These are phyloP conservation scores for Nitzschia inconspicua DNA, from an alignment of 108 stramenopile species.

Conservation along the genomic window DNA sequence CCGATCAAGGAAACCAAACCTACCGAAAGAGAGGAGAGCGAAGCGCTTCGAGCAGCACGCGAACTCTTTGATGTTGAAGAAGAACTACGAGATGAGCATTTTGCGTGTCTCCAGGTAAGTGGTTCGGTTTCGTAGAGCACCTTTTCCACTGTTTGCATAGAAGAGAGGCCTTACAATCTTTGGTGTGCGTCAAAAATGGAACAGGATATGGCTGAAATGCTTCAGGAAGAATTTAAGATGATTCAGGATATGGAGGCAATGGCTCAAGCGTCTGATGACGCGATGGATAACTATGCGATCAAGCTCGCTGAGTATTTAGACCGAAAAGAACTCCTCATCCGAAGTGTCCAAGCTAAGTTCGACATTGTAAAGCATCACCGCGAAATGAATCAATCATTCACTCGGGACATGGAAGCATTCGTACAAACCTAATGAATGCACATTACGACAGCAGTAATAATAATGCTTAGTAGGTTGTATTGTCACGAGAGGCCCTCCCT, in stretches of 20 bases:
- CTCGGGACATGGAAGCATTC: no score
- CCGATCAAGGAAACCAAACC: not conserved
- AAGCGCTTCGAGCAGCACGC: constrained; percentile 82
- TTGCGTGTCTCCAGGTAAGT: constrained; percentile 52
- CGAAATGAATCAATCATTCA: constrained; percentile 19
- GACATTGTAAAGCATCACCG: constrained; percentile 42
- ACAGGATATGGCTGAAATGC: constrained; percentile 91
- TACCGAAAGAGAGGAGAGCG: constrained; percentile 32
- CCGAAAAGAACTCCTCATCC: constrained; percentile 74
- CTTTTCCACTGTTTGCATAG: not conserved
- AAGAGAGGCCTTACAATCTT: not conserved
- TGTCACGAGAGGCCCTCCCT: no score
- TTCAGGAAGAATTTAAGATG: constrained; percentile 90
- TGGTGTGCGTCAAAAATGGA: not conserved
- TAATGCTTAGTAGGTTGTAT: no score
- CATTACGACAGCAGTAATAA: no score
- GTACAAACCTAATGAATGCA: no score
- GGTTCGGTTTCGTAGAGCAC: constrained; percentile 35
- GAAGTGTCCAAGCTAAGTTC: constrained; percentile 56
- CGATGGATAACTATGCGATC: constrained; percentile 86
- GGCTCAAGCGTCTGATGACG: constrained; percentile 10
- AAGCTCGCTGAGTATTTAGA: constrained; percentile 87
- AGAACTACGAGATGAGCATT: constrained; percentile 92
- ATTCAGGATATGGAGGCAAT: constrained; percentile 83
- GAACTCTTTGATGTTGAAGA: constrained; percentile 93